Base-by-base conservation (phyloP, 345 rosid species). In the Gossypium raimondii region DNA sequence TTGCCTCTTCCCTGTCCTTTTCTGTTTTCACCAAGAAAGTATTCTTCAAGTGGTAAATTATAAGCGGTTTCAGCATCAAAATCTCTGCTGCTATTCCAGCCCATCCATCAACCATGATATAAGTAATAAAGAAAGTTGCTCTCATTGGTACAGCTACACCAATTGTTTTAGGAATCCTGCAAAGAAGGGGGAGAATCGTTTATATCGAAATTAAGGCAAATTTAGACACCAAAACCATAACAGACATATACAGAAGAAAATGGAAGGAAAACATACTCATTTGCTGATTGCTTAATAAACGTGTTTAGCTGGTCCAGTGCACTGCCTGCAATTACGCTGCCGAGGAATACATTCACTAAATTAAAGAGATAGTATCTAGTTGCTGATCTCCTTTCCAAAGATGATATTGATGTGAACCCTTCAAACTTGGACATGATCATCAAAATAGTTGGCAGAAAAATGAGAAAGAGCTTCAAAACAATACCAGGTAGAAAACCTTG, bases 41-140 rank as follows among this genome's bases (percentile, higher is more conserved):
- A 73, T 94, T 94, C 85, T 94, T 94, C 78, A 94, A 79, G 82
- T 94, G 99, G 79, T 61, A 94, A 72, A 94, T 70, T 34, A 94
- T 91, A 47, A 94, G 86, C 58, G 99, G 85, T 78, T 92, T 90
- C 78, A 92, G 67, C 98, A 83, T 91, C 53, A 94, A 81, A 75
- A 94, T 86, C 85, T 94, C 99, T 52, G 75, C 95, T 66, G 98
- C 98, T 56, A 94, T 78, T 59, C 98, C 97, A 72, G 98, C 97
- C 98, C 98, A 94, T 69, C 97, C 98, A 80, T 94, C 98, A 59
- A 94, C 89, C 98, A 92, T 94, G 80, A 94, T 94, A 64, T 90
- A 94, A 69, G 97, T 90, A 75, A 94, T 91, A 79, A 94, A 94
- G 84, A 94, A 94, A 60, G 99, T 92, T 76, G 99, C 99, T 85